Conservation (phyloP, 1,284 basidiomycete genomes). For the Irpex sp. region DNA sequence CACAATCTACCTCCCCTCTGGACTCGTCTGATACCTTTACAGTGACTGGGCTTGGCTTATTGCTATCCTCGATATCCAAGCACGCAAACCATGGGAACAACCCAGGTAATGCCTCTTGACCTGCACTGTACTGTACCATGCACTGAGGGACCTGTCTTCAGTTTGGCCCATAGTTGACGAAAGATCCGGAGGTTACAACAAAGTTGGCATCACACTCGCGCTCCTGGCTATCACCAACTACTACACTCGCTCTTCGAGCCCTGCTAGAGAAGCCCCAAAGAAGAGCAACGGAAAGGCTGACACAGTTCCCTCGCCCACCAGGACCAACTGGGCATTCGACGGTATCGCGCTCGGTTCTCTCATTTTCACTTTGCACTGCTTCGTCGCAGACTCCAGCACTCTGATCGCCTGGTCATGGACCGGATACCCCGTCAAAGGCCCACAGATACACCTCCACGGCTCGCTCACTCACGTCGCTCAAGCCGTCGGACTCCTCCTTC, state of each 20-base stretch:
- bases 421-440: conserved; percentile 79
- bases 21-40: not conserved
- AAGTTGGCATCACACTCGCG: conserved; percentile 54
- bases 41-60: conserved; percentile 70
- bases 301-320: conserved; percentile 15
- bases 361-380: conserved; percentile 76
- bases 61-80: conserved; percentile 71
- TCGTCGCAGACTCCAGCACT: conserved; percentile 79
- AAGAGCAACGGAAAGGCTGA: not conserved
- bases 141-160: conserved; percentile 23
- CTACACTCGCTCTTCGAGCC: conserved; percentile 13
- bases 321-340: conserved; percentile 39
- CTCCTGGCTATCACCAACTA: conserved; percentile 41
- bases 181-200: conserved; percentile 71
- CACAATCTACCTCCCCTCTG: not conserved
- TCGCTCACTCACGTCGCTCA: conserved; percentile 69
- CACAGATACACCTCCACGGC: conserved; percentile 73
- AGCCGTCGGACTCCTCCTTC: conserved; percentile 49
- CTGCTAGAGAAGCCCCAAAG: not conserved
- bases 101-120: conserved; percentile 46
- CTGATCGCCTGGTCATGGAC: conserved; percentile 92
- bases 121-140: not conserved
- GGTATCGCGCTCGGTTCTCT: conserved; percentile 71
- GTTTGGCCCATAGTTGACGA: conserved; percentile 81
- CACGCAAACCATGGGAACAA: conserved; percentile 81